A percentile compares a stretch with the other conserved stretches of the same genome.
Evolutionary conservation across 805 yeast genomes (phyloP).

Genomic region (Starmerella sp.): DNA sequence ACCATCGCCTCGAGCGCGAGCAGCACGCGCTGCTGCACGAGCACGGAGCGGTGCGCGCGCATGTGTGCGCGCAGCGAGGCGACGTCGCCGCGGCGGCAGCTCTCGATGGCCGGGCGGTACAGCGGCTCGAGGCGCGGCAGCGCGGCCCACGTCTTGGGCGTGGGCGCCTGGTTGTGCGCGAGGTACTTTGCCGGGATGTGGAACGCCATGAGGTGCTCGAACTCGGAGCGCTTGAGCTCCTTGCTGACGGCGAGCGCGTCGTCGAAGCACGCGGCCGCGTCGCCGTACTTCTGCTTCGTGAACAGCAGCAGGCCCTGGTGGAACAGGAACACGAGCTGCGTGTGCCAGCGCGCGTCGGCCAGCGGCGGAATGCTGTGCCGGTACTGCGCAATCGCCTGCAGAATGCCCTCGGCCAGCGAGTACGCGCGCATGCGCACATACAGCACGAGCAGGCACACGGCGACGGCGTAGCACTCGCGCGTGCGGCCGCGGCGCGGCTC

Average conservation of each 20-base stretch:
- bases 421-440: slow-evolving; percentile 20
- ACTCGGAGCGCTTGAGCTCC: not conserved
- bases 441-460: slow-evolving; percentile 15
- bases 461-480: slow-evolving; percentile 13
- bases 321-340: slow-evolving; percentile 15
- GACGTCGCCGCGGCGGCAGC: slow-evolving; percentile 14
- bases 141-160: slow-evolving; percentile 10
- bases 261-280: slow-evolving; percentile 9
- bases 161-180: slow-evolving; percentile 11
- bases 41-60: not conserved
- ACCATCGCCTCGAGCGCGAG: slow-evolving; percentile 16
- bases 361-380: slow-evolving; percentile 15
- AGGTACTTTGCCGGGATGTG: slow-evolving; percentile 17
- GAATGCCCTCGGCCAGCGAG: slow-evolving; percentile 21
- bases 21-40: slow-evolving; percentile 15
- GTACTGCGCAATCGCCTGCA: slow-evolving; percentile 16
- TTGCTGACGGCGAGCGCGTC: slow-evolving; percentile 5
- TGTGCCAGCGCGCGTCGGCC: slow-evolving; percentile 3
- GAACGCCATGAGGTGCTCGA: slow-evolving; percentile 16
- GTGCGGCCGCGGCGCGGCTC: slow-evolving; percentile 17
- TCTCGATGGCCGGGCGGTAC: slow-evolving; percentile 12
- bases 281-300: slow-evolving; percentile 13
- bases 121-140: slow-evolving; percentile 12
- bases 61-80: slow-evolving; percentile 2
- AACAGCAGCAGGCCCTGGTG: slow-evolving; percentile 20